Percentiles rank a stretch among this genome's conserved stretches.
These are phyloP conservation scores for Tolypocladium album DNA, from an alignment of 2,329 filamentous ascomycete species.

Conservation along the genomic window DNA sequence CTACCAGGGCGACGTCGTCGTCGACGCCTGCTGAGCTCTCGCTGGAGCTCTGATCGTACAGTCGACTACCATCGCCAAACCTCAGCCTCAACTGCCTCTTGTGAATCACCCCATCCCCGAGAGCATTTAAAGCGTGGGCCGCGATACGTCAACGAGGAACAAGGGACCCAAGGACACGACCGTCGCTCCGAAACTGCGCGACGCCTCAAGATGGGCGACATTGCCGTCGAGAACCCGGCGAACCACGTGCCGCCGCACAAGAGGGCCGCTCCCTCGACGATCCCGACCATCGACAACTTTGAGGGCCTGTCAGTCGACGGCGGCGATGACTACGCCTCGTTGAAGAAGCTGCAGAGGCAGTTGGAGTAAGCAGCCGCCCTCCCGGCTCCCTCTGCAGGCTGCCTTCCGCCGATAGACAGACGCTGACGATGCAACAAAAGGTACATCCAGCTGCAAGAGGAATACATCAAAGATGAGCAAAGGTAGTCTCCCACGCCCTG, in stretches of 20 bases:
- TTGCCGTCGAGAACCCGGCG: conserved; percentile 71
- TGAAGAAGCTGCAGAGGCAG: conserved; percentile 95
- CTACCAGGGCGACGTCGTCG: background rate
- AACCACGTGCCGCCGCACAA: conserved; percentile 67
- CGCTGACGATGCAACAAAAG: conserved; percentile 26
- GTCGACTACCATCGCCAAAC: background rate
- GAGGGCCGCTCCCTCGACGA: conserved; percentile 68
- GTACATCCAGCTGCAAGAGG: conserved; percentile 95
- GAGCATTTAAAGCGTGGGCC: background rate
- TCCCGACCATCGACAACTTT: conserved; percentile 82
- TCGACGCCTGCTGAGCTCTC: background rate
- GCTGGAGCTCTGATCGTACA: background rate
- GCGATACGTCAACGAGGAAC: background rate
- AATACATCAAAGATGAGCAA: conserved; percentile 99
- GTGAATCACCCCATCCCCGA: background rate
- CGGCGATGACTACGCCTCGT: conserved; percentile 84
- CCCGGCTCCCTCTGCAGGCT: conserved; percentile 4
- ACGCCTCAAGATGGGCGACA: conserved; percentile 63
- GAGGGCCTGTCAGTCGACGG: conserved; percentile 74
- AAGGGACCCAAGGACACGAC: background rate
- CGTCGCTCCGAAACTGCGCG: background rate
- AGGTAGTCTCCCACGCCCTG: conserved; percentile 37
- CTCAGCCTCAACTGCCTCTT: background rate
- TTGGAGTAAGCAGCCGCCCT: conserved; percentile 58
- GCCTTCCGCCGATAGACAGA: conserved; percentile 1